Percentiles rank a stretch among this genome's conserved stretches.
Evolutionary conservation across 2,329 filamentous ascomycete genomes (phyloP).

Genomic region (Aspergillus vadensis): DNA sequence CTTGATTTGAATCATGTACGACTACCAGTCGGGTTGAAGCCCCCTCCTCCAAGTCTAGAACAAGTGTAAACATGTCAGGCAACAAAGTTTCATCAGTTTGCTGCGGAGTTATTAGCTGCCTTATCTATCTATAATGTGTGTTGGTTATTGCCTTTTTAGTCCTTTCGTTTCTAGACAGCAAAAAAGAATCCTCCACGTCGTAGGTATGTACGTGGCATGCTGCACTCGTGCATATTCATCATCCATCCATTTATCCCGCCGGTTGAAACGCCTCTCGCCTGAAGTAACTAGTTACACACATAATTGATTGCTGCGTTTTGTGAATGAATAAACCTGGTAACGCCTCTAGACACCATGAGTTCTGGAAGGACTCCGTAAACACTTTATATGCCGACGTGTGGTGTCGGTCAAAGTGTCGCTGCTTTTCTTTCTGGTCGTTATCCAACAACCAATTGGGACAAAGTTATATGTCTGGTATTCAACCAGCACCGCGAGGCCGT

Average conservation of each 20-base stretch:
- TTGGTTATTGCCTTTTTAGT: neutral
- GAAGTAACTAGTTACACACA: too few species aligned
- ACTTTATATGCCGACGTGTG: neutral
- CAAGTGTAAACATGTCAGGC: neutral
- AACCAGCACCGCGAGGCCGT: conserved; percentile 69
- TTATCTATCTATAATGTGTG: neutral
- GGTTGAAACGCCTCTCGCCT: conserved; percentile 3
- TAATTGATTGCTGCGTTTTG: neutral
- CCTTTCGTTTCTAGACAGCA: neutral
- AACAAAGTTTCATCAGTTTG: neutral
- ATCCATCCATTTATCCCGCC: neutral
- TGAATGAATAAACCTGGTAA: neutral
- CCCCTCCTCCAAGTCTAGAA: neutral
- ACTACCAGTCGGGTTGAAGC: neutral
- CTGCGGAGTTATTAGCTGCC: neutral
- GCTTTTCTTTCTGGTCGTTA: neutral
- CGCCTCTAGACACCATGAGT: neutral
- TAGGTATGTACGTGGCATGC: conserved; percentile 1
- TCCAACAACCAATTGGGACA: neutral
- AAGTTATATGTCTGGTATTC: neutral
- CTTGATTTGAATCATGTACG: neutral
- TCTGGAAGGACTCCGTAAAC: neutral
- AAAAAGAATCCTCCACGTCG: neutral
- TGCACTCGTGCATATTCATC: neutral
- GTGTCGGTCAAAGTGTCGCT: neutral